Evolutionary conservation across 176 grass and related monocot species (phyloP).

Genomic region (Cymbopogon citratus): DNA sequence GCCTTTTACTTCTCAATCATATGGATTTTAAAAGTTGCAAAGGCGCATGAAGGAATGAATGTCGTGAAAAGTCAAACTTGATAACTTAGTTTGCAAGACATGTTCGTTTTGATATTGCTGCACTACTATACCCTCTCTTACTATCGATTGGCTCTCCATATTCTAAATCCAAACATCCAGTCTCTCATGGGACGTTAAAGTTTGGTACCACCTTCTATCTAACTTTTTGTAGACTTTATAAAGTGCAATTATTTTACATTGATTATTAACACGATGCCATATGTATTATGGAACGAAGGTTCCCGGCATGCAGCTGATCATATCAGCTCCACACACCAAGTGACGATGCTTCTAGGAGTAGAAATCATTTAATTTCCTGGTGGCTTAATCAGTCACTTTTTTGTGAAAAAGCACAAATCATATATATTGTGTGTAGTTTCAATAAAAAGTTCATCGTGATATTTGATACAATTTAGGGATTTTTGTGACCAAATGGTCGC

Average conservation of each 20-base stretch:
- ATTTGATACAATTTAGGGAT: too few species aligned
- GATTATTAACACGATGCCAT: constrained; percentile 2
- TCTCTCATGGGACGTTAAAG: constrained; percentile 26
- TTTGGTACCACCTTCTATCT: constrained; percentile 34
- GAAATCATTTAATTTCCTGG: not conserved
- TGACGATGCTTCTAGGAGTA: not conserved
- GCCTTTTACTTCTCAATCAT: not conserved
- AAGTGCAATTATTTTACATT: constrained; percentile 16
- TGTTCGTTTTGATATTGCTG: constrained; percentile 5
- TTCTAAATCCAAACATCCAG: constrained; percentile 16
- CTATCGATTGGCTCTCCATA: not conserved
- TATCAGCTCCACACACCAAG: not conserved
- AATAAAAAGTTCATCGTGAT: too few species aligned
- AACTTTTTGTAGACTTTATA: constrained; percentile 17
- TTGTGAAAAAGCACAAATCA: not conserved
- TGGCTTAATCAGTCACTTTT: not conserved
- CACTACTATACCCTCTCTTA: not conserved
- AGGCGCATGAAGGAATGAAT: not conserved
- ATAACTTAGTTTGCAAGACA: constrained; percentile 33
- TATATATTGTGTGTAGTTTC: too few species aligned
- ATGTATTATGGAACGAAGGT: constrained; percentile 9
- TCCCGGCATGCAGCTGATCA: not conserved
- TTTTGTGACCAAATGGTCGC: too few species aligned
- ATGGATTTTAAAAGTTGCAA: constrained; percentile 14
- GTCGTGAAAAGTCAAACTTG: constrained; percentile 31